A percentile compares a stretch with the other conserved stretches of the same genome.
Evolutionary conservation across 2,329 filamentous ascomycete genomes (phyloP).

Genomic region (Fusarium burgessii): DNA sequence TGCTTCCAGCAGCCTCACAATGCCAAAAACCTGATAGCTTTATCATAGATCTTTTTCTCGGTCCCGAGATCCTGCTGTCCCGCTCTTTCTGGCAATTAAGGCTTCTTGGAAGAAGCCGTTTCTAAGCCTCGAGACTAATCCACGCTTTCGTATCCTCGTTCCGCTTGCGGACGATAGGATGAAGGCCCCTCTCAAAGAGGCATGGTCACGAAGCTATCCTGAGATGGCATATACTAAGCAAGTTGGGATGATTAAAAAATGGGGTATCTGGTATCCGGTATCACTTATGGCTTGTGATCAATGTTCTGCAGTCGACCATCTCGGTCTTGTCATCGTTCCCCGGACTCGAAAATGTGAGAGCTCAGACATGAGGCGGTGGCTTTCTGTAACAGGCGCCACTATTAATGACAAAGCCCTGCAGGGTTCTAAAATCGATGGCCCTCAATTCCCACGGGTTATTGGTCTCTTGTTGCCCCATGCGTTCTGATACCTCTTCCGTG

Average conservation of each 20-base stretch:
- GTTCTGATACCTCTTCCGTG: background rate
- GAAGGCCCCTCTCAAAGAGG: constrained; percentile 4
- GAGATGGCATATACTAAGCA: background rate
- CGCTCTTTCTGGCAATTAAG: background rate
- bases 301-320: background rate
- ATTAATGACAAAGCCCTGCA: background rate
- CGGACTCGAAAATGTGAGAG: background rate
- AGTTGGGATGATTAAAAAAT: background rate
- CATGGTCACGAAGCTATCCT: background rate
- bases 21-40: background rate
- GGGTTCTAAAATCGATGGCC: background rate
- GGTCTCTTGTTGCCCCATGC: background rate
- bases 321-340: background rate
- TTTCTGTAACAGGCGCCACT: constrained; percentile 3
- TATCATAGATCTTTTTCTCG: background rate
- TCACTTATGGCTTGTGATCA: background rate
- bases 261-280: background rate
- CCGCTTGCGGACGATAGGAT: constrained; percentile 15
- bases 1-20: background rate
- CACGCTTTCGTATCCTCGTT: background rate
- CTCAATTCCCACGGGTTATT: background rate
- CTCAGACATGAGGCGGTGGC: background rate
- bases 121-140: background rate
- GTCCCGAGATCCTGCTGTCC: background rate
- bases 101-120: background rate